Conservation (phyloP, 2,329 filamentous ascomycete species). For the Plectosphaerella cucumerina region DNA sequence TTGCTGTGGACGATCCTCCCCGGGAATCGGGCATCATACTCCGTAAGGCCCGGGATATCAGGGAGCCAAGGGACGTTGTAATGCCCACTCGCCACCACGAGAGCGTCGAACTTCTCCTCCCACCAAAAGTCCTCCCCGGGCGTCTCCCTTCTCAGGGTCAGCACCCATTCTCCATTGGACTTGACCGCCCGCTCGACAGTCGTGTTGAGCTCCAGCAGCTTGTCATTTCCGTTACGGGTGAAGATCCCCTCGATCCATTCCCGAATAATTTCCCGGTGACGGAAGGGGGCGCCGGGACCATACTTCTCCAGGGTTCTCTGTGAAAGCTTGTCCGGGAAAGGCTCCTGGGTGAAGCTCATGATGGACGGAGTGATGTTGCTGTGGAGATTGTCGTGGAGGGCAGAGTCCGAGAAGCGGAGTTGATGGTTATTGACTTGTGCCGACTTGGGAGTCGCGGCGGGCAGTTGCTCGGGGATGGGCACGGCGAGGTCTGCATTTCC, state of each 20-base stretch:
- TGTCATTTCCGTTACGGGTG: conserved; percentile 18
- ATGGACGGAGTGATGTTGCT: conserved; percentile 52
- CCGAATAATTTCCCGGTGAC: conserved; percentile 50
- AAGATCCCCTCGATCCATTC: conserved; percentile 44
- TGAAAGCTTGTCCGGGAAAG: conserved; percentile 35
- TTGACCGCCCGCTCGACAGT: conserved; percentile 53
- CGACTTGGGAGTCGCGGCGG: conserved; percentile 32
- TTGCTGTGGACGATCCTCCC: conserved; percentile 35
- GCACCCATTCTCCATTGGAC: conserved; percentile 36
- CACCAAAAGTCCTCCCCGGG: conserved; percentile 32
- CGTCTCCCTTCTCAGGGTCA: conserved; percentile 42
- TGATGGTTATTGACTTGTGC: conserved; percentile 26
- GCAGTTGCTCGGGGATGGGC: conserved; percentile 35
- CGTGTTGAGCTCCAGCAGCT: conserved; percentile 44
- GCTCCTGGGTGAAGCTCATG: conserved; percentile 54
- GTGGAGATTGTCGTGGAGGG: conserved; percentile 53
- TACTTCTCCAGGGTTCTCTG: conserved; percentile 40
- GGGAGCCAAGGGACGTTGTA: conserved; percentile 36
- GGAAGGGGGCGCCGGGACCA: conserved; percentile 48
- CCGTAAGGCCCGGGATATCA: conserved; percentile 32
- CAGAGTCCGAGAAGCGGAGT: conserved; percentile 45
- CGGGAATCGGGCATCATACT: conserved; percentile 30
- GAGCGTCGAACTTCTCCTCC: conserved; percentile 33
- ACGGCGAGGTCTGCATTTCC: conserved; percentile 40
- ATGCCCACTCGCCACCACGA: conserved; percentile 36